phyloP scores from a whole-genome alignment of 2,329 filamentous ascomycete species.

The Chaetothyriales sp. region DNA sequence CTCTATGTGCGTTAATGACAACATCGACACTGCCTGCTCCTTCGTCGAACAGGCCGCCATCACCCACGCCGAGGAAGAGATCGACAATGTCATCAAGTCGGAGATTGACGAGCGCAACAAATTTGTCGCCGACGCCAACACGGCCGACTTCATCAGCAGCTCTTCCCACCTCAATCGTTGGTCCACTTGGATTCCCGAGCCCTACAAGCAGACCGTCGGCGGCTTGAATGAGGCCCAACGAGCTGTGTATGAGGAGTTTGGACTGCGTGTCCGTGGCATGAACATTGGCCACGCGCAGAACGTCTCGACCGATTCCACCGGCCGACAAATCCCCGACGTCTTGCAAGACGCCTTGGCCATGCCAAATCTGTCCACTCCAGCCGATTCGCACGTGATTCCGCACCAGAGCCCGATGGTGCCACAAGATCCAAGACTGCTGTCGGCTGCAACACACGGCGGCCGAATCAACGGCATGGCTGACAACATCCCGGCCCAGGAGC shows the following conservation, averaged over 20 bases:
- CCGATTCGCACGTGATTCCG: conserved; percentile 48
- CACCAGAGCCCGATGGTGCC: conserved; percentile 42
- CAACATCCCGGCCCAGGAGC: conserved; percentile 38
- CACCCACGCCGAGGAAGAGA: conserved; percentile 81
- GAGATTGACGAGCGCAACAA: conserved; percentile 66
- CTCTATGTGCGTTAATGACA: conserved; percentile 97
- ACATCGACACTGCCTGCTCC: conserved; percentile 80
- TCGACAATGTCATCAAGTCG: conserved; percentile 78
- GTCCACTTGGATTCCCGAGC: conserved; percentile 86
- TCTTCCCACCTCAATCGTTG: conserved; percentile 55
- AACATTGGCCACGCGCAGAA: conserved; percentile 40
- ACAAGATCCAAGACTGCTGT: conserved; percentile 29
- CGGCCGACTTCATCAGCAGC: conserved; percentile 13
- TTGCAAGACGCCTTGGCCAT: conserved; percentile 49
- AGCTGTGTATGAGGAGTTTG: conserved; percentile 94
- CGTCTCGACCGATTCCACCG: conserved; percentile 41
- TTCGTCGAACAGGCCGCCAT: conserved; percentile 95
- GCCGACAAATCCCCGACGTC: conserved; percentile 48
- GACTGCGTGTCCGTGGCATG: conserved; percentile 62
- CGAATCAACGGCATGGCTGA: conserved; percentile 51
- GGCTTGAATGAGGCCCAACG: conserved; percentile 86
- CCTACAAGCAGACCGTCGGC: conserved; percentile 70
- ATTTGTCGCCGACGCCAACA: conserved; percentile 50
- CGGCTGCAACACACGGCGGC: conserved; percentile 22
- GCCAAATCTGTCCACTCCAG: conserved; percentile 49